phyloP scores from a whole-genome alignment of 805 yeast genomes.

The Deakozyma indianensis region DNA sequence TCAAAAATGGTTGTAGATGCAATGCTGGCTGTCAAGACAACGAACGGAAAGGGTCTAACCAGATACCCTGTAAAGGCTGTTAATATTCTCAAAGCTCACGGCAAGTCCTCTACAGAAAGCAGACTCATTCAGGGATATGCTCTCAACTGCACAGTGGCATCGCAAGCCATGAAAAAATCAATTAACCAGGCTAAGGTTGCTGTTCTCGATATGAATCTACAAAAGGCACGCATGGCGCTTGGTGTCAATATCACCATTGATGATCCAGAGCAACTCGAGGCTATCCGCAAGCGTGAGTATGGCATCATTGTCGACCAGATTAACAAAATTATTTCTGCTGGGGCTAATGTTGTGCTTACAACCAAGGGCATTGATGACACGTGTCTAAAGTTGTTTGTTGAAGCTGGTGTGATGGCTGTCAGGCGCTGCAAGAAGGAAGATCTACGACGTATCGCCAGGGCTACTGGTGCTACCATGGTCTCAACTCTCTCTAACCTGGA shows the following conservation, averaged over 20 bases:
- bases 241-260: constrained; percentile 95
- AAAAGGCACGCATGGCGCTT: constrained; percentile 94
- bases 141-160: constrained; percentile 89
- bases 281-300: constrained; percentile 76
- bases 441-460: constrained; percentile 89
- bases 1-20: constrained; percentile 88
- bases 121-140: constrained; percentile 88
- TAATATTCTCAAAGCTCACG: constrained; percentile 90
- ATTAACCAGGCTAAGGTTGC: constrained; percentile 67
- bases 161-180: constrained; percentile 85
- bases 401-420: constrained; percentile 86
- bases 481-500: constrained; percentile 83
- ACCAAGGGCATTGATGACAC: constrained; percentile 93
- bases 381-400: constrained; percentile 82
- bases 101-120: constrained; percentile 82
- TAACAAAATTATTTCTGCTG: constrained; percentile 65
- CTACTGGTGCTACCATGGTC: constrained; percentile 91
- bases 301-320: constrained; percentile 77
- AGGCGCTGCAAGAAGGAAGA: constrained; percentile 97
- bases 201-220: constrained; percentile 79
- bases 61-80: constrained; percentile 88
- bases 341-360: constrained; percentile 85
- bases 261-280: constrained; percentile 94
- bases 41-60: constrained; percentile 68
- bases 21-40: constrained; percentile 84